phyloP scores from a whole-genome alignment of 2,329 filamentous ascomycete genomes.

The Davidsoniella neocaledoniae region DNA sequence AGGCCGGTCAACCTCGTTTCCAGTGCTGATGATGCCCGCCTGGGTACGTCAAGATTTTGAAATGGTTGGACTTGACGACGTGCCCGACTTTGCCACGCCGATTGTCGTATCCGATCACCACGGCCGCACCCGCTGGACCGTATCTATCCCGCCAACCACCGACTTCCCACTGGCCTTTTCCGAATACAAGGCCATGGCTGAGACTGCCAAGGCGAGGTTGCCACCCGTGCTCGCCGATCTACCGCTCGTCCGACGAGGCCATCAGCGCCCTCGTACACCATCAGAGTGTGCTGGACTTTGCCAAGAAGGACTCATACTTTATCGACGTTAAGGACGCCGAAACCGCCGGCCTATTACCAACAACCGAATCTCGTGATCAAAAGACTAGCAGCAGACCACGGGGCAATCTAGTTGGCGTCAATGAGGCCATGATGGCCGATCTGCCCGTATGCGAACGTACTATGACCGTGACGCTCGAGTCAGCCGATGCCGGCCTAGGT shows the following conservation, averaged over 20 bases:
- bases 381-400: constrained; percentile 18
- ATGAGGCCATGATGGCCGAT: constrained; percentile 26
- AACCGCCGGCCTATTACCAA: constrained; percentile 41
- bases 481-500: constrained; percentile 56
- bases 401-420: constrained; percentile 32
- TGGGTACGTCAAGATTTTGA: constrained; percentile 36
- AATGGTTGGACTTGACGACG: constrained; percentile 45
- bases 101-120: constrained; percentile 49
- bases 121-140: constrained; percentile 58
- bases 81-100: constrained; percentile 59
- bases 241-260: constrained; percentile 19
- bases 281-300: constrained; percentile 17
- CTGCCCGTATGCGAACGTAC: constrained; percentile 48
- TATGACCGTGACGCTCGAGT: constrained; percentile 64
- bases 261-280: constrained; percentile 19
- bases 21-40: constrained; percentile 13
- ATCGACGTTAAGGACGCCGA: constrained; percentile 62
- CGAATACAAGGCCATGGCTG: constrained; percentile 55
- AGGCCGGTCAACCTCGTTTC: constrained; percentile 16
- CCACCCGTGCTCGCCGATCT: constrained; percentile 36
- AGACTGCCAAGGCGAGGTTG: constrained; percentile 50
- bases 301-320: constrained; percentile 49
- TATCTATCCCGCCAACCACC: constrained; percentile 53
- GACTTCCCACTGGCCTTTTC: constrained; percentile 49
- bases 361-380: constrained; percentile 21